Evolutionary conservation across 805 yeast species (phyloP), one percentile per base, ranked within the genome.

Genomic region (Candida schatavii): DNA sequence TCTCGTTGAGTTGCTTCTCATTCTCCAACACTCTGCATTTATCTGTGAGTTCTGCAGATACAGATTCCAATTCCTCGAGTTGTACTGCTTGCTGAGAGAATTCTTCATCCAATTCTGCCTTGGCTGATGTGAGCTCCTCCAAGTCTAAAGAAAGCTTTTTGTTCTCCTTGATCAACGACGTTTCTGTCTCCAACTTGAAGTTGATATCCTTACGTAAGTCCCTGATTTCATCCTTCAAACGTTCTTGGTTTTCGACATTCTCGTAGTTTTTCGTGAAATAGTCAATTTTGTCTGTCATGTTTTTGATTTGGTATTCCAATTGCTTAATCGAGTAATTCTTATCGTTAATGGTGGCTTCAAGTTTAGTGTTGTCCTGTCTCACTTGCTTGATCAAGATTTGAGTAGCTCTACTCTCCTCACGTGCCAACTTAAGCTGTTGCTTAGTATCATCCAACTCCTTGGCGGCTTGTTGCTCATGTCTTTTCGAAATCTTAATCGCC

Each of bases 141-240:
- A 80, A 61, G 45, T 81, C 83, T 47, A 81, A 74, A 33, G 74
- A 77, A 21, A 83, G 61, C 29, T 77, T 77, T 40, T 85, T 83
- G 48, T 82, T 66, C 35, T 77, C 81, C 49, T 81, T 84, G 45
- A 81, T 77, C 41, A 84, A 58, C 23, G 75, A 78, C 1, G 88
- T 80, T 57, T 88, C 95, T 29, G 70, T 72, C 50, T 81, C 80
- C 63, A 81, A 66, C 47, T 78, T 74, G 41, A 68, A 66, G 28
- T 73, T 68, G 29, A 87, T 55, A 36, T 80, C 81, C 27, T 68
- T 68, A 47, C 75, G 78, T 44, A 85, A 56, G 38, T 68, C 64
- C 40, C 75, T 72, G 38, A 84, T 64, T 50, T 85, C 85, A 25
- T 64, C 68, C 37, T 70, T 75, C 39, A 66, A 68, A 39, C 70